Evolutionary conservation across 2,329 filamentous ascomycete species (phyloP).

Genomic region (Camillea tinctor): DNA sequence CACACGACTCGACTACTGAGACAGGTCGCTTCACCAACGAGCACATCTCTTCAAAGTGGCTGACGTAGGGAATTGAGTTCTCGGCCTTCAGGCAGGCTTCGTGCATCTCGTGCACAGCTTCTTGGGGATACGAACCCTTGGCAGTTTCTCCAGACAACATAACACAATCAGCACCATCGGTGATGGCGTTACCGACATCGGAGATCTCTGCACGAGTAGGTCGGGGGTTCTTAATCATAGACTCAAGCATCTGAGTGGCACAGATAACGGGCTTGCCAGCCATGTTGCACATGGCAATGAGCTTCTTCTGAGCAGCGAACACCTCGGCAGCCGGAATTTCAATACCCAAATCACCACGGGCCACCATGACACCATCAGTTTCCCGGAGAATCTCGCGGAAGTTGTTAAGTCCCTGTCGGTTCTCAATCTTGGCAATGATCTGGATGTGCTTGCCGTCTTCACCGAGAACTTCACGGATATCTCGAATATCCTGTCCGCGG

Average conservation of each 20-base stretch:
- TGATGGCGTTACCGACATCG: constrained; percentile 96
- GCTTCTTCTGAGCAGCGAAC: constrained; percentile 99
- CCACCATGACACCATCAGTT: constrained; percentile 99
- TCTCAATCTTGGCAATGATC: constrained; percentile 99
- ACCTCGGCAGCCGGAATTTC: constrained; percentile 98
- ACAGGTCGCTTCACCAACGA: constrained; percentile 80
- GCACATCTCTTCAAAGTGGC: constrained; percentile 93
- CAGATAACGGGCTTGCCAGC: constrained; percentile 98
- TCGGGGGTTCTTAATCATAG: constrained; percentile 99
- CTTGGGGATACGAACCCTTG: constrained; percentile 91
- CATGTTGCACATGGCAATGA: constrained; percentile 99
- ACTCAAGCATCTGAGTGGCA: constrained; percentile 99
- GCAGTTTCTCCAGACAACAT: constrained; percentile 99
- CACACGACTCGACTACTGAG: constrained; percentile 86
- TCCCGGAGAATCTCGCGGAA: constrained; percentile 94
- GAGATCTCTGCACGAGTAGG: constrained; percentile 98
- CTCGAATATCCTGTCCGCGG: constrained; percentile 82
- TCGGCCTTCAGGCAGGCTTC: constrained; percentile 95
- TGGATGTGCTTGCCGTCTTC: constrained; percentile 93
- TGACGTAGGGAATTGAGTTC: constrained; percentile 95
- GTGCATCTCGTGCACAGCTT: constrained; percentile 97
- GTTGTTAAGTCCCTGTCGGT: constrained; percentile 99
- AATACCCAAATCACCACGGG: constrained; percentile 96
- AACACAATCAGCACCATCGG: constrained; percentile 97
- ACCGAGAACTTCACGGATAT: constrained; percentile 89